A percentile compares a stretch with the other conserved stretches of the same genome.
Evolutionary conservation across 2,329 filamentous ascomycete species (phyloP).

Genomic region (Parastagonospora avenae): DNA sequence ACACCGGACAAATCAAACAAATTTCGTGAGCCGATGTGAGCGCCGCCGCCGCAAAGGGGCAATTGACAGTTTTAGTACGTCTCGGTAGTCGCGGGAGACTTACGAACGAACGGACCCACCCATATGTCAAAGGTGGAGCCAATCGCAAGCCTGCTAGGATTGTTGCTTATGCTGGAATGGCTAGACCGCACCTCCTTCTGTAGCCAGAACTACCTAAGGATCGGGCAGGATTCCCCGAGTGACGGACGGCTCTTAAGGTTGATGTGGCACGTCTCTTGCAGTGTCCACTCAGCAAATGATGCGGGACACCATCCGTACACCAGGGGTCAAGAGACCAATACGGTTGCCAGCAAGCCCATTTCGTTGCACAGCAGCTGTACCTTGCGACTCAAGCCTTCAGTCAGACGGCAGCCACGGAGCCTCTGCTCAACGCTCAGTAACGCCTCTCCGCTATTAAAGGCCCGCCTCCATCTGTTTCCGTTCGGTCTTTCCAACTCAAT

Average conservation of each 20-base stretch:
- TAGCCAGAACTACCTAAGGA: conserved; percentile 32
- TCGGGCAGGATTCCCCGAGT: conserved; percentile 37
- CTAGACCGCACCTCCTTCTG: conserved; percentile 32
- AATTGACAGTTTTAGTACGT: conserved; percentile 5
- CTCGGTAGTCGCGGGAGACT: conserved; percentile 34
- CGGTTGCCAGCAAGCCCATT: conserved; percentile 32
- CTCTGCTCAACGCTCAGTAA: conserved; percentile 25
- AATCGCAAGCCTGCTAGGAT: conserved; percentile 39
- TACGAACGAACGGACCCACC: conserved; percentile 23
- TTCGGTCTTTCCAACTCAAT: neutral
- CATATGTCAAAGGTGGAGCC: conserved; percentile 25
- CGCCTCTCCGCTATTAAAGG: conserved; percentile 27
- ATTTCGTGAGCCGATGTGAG: neutral
- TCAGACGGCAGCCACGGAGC: conserved; percentile 31
- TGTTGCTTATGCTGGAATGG: conserved; percentile 26
- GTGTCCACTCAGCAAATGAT: conserved; percentile 25
- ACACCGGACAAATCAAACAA: too few species aligned
- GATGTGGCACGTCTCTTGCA: conserved; percentile 29
- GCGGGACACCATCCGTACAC: conserved; percentile 36
- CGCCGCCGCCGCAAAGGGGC: neutral
- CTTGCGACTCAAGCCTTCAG: conserved; percentile 27
- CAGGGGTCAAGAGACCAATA: conserved; percentile 33
- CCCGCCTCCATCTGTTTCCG: conserved; percentile 15
- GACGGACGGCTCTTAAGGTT: conserved; percentile 29
- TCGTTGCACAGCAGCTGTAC: conserved; percentile 30